Evolutionary conservation across 306 rosid genomes (phyloP).

Genomic region (Aeschynomene evenia): DNA sequence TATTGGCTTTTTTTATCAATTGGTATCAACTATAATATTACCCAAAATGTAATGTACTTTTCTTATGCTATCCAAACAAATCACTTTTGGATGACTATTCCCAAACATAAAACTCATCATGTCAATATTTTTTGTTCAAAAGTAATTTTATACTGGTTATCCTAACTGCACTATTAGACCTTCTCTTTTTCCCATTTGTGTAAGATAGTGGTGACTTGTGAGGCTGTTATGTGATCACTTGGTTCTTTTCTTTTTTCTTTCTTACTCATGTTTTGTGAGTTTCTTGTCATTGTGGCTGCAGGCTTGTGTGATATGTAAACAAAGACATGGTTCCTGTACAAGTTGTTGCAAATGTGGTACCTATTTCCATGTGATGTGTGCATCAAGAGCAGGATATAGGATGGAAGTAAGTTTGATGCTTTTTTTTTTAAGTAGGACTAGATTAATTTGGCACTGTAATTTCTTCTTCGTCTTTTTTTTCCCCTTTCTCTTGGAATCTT

Average conservation of each 20-base stretch:
- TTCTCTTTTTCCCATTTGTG: not conserved
- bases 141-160: not conserved
- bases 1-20: conserved; percentile 17
- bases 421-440: conserved; percentile 30
- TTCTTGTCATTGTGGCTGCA: conserved; percentile 49
- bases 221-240: conserved; percentile 1
- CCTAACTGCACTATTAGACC: conserved; percentile 1
- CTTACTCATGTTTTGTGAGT: not conserved
- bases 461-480: not conserved
- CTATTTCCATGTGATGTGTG: conserved; percentile 81
- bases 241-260: not conserved
- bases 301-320: conserved; percentile 86
- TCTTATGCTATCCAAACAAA: not conserved
- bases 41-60: not conserved
- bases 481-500: not conserved
- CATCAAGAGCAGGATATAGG: conserved; percentile 88
- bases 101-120: not conserved
- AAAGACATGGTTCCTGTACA: conserved; percentile 90
- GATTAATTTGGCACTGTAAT: not conserved
- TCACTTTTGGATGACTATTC: conserved; percentile 29
- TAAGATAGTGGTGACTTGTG: not conserved
- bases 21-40: conserved; percentile 17
- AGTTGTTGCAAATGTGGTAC: conserved; percentile 91
- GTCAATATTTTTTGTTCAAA: conserved; percentile 20
- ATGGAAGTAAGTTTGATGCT: conserved; percentile 73